Evolutionary conservation across 495 filamentous ascomycete species (phyloP).

Genomic region (Hypoxylon cercidicola): DNA sequence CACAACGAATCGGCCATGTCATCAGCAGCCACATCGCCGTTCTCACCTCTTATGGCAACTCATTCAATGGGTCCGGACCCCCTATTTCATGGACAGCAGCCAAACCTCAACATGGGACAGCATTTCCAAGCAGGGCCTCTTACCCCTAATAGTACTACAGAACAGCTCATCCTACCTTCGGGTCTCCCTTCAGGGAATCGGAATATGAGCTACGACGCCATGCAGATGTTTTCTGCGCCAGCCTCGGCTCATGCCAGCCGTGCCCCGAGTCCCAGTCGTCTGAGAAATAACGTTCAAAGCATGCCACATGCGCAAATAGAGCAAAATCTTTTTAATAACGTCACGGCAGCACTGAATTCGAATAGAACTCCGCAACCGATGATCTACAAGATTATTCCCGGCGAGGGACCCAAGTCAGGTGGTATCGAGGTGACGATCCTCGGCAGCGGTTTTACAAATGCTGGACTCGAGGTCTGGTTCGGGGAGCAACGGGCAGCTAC

Average conservation of each 20-base stretch:
- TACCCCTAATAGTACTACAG: constrained; percentile 67
- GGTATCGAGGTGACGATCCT: constrained; percentile 87
- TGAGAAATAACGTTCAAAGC: constrained; percentile 58
- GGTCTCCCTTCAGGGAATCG: constrained; percentile 60
- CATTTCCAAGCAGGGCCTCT: constrained; percentile 68
- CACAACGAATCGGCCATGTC: constrained; percentile 48
- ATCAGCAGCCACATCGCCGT: constrained; percentile 55
- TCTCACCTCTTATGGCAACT: constrained; percentile 49
- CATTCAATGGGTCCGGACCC: constrained; percentile 54
- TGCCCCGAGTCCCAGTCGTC: constrained; percentile 57
- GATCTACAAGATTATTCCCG: constrained; percentile 82
- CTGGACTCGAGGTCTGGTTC: constrained; percentile 85
- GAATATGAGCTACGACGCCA: constrained; percentile 65
- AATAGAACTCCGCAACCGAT: constrained; percentile 57
- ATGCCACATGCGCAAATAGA: constrained; percentile 53
- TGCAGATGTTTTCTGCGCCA: constrained; percentile 72
- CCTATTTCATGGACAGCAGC: constrained; percentile 43
- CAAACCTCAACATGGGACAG: constrained; percentile 41
- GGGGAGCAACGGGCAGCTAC: constrained; percentile 80
- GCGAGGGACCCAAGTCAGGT: constrained; percentile 81
- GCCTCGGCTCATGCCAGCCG: constrained; percentile 69
- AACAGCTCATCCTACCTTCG: constrained; percentile 62
- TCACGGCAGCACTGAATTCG: constrained; percentile 47
- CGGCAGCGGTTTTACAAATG: constrained; percentile 78
- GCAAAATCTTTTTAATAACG: constrained; percentile 52